Evolutionary conservation across 768 basidiomycete genomes (phyloP).

Genomic region (Lactarius indigo): DNA sequence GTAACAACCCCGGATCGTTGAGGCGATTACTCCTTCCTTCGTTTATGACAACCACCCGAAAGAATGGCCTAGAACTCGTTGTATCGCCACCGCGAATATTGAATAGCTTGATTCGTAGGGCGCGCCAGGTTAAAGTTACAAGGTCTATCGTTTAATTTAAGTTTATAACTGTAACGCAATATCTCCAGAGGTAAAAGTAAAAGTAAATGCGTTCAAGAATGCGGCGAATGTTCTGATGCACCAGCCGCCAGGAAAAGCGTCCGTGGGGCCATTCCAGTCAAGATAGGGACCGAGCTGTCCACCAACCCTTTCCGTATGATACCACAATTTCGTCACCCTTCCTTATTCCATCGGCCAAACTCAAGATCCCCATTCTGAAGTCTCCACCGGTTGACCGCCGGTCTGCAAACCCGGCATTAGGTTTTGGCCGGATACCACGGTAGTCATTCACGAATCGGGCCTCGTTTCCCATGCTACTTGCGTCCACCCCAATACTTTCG

Average conservation of each 20-base stretch:
- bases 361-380: constrained; percentile 76
- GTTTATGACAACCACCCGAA: neutral
- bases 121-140: constrained; percentile 12
- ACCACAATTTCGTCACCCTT: constrained; percentile 86
- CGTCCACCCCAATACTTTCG: constrained; percentile 76
- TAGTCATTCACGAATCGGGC: constrained; percentile 91
- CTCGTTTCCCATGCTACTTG: constrained; percentile 74
- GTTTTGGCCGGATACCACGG: constrained; percentile 63
- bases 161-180: constrained; percentile 10
- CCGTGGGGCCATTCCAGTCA: constrained; percentile 8
- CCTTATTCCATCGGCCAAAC: constrained; percentile 50
- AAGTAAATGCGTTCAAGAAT: constrained; percentile 2
- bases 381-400: constrained; percentile 51
- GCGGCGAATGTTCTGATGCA: constrained; percentile 3
- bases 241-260: constrained; percentile 7
- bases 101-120: constrained; percentile 1
- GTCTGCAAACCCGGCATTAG: constrained; percentile 72
- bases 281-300: constrained; percentile 46
- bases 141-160: constrained; percentile 18
- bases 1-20: constrained; percentile 5
- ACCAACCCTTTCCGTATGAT: constrained; percentile 87
- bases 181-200: constrained; percentile 7
- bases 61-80: constrained; percentile 8
- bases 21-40: constrained; percentile 11
- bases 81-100: constrained; percentile 8